These are phyloP conservation scores for Dittrichia graveolens DNA, from an alignment of 129 eudicot species.

Conservation along the genomic window DNA sequence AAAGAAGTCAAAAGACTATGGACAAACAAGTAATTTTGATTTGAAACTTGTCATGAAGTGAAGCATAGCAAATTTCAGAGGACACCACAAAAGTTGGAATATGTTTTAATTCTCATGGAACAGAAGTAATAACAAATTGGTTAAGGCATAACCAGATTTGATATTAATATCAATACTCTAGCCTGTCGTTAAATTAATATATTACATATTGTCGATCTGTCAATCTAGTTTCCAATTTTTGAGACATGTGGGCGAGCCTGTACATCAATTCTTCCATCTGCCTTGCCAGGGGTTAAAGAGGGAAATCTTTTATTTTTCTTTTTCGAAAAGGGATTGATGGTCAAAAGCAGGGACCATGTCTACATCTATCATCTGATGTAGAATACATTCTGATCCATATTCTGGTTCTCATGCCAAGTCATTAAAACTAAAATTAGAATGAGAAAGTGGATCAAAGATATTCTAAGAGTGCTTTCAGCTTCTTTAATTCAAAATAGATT, in stretches of 20 bases:
- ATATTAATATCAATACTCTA: neutral
- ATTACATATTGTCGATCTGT: conserved; percentile 3
- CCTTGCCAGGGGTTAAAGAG: conserved; percentile 15
- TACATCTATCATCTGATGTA: conserved; percentile 19
- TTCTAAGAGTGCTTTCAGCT: neutral
- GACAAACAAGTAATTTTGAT: conserved; percentile 3
- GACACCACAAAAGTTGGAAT: neutral
- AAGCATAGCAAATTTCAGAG: neutral
- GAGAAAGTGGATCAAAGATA: neutral
- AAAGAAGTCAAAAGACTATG: neutral
- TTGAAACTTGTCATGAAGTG: neutral
- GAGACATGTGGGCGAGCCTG: conserved; percentile 1
- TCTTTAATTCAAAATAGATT: neutral
- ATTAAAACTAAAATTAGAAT: neutral
- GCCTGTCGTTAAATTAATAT: neutral
- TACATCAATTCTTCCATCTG: conserved; percentile 7
- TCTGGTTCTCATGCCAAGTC: conserved; percentile 22
- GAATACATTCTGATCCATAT: conserved; percentile 4
- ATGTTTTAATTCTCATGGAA: conserved; percentile 2
- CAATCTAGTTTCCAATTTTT: neutral
- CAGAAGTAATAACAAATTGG: neutral
- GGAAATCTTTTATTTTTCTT: conserved; percentile 4
- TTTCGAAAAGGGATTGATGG: neutral
- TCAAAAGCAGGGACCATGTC: neutral
- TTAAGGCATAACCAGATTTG: neutral